Evolutionary conservation across 306 rosid genomes (phyloP).

Genomic region (Clitoria ternatea): DNA sequence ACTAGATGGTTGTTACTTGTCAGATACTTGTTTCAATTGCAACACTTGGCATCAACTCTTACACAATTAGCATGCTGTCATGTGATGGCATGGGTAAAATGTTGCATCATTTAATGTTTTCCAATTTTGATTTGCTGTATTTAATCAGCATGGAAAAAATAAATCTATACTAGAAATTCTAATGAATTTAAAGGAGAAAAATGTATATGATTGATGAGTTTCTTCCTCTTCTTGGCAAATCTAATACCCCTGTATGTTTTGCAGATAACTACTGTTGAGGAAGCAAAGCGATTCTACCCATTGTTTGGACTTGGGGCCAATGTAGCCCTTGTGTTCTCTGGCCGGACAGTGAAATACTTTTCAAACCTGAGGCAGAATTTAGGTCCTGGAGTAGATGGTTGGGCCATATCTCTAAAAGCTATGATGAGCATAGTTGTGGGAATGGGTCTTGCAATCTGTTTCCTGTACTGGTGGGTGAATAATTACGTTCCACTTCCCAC

Average conservation of each 20-base stretch:
- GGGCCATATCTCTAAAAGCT: slow-evolving; percentile 82
- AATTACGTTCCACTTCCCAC: slow-evolving; percentile 70
- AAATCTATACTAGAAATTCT: background rate
- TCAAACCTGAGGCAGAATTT: slow-evolving; percentile 72
- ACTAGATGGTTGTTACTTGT: background rate
- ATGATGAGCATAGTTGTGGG: slow-evolving; percentile 94
- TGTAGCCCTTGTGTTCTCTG: slow-evolving; percentile 84
- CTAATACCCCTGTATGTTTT: slow-evolving; percentile 15
- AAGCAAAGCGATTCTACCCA: slow-evolving; percentile 92
- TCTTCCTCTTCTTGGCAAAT: slow-evolving; percentile 12
- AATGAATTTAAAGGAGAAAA: background rate
- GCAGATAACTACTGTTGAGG: slow-evolving; percentile 85
- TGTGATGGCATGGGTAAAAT: slow-evolving; percentile 1
- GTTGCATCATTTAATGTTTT: background rate
- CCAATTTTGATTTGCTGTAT: background rate
- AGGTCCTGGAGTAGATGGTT: slow-evolving; percentile 96
- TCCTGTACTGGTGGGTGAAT: slow-evolving; percentile 92
- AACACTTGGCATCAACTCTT: background rate
- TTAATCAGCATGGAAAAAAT: background rate
- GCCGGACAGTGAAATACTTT: slow-evolving; percentile 91
- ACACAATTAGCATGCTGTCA: background rate
- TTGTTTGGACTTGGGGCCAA: slow-evolving; percentile 94
- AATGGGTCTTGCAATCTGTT: slow-evolving; percentile 73
- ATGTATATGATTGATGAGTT: background rate
- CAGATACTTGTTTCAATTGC: background rate